These are phyloP conservation scores for Leishmania arabica DNA, from an alignment of 208 protist genomes.

Conservation along the genomic window DNA sequence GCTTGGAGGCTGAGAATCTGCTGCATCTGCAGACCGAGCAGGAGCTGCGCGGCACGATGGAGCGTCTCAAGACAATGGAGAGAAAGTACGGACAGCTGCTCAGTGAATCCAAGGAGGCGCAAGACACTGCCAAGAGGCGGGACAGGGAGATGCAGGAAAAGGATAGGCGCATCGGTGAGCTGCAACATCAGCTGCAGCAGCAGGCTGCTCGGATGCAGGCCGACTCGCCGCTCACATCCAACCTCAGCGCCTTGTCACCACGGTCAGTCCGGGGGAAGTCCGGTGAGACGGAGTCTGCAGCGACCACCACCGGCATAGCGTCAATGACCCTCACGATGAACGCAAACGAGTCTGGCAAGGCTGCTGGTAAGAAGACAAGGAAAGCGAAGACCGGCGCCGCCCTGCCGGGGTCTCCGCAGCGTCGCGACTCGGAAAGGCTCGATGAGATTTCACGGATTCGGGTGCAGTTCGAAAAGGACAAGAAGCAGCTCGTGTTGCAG, in stretches of 20 bases:
- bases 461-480: conserved; percentile 11
- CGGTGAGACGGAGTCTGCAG: background rate
- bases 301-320: background rate
- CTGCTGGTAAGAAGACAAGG: conserved; percentile 2
- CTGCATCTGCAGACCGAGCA: conserved; percentile 34
- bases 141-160: conserved; percentile 23
- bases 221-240: background rate
- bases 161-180: conserved; percentile 20
- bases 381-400: conserved; percentile 8
- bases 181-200: conserved; percentile 27
- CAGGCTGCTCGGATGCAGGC: background rate
- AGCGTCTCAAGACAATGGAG: conserved; percentile 25
- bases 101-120: conserved; percentile 14
- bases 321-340: background rate
- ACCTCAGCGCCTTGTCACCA: background rate
- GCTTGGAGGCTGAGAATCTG: conserved; percentile 38
- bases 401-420: background rate
- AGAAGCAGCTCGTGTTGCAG: conserved; percentile 11
- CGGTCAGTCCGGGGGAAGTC: conserved; percentile 7
- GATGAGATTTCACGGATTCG: background rate
- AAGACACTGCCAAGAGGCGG: conserved; percentile 9
- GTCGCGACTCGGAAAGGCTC: background rate
- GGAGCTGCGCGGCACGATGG: conserved; percentile 29
- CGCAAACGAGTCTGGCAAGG: background rate
- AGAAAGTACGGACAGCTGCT: conserved; percentile 16